A percentile compares a stretch with the other conserved stretches of the same genome.
These are phyloP conservation scores for Penicillium sp. DNA, from an alignment of 2,329 filamentous ascomycete species.

Conservation along the genomic window DNA sequence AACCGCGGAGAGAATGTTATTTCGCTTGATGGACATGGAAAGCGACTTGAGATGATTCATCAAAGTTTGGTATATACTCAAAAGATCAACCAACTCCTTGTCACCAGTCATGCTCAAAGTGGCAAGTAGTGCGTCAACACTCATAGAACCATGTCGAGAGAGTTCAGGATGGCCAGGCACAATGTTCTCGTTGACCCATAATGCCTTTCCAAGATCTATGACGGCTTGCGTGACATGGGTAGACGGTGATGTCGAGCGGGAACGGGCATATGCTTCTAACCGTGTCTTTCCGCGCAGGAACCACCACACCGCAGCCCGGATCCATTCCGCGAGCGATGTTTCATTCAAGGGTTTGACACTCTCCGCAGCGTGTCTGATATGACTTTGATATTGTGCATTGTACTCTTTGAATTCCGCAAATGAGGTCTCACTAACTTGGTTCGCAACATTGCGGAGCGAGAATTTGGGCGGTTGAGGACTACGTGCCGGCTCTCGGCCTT, in stretches of 20 bases:
- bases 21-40: slow-evolving; percentile 78
- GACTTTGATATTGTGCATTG: slow-evolving; percentile 69
- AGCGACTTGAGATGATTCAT: slow-evolving; percentile 69
- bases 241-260: slow-evolving; percentile 47
- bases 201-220: slow-evolving; percentile 78
- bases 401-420: slow-evolving; percentile 68
- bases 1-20: slow-evolving; percentile 68
- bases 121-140: slow-evolving; percentile 42
- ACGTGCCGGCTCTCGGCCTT: slow-evolving; percentile 17
- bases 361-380: slow-evolving; percentile 78
- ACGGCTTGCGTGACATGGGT: slow-evolving; percentile 69
- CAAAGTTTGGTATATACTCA: slow-evolving; percentile 56
- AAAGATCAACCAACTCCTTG: slow-evolving; percentile 45
- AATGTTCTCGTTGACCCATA: slow-evolving; percentile 66
- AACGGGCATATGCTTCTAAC: slow-evolving; percentile 70
- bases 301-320: slow-evolving; percentile 81
- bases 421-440: slow-evolving; percentile 61
- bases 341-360: slow-evolving; percentile 64
- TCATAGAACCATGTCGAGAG: slow-evolving; percentile 39
- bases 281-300: slow-evolving; percentile 77
- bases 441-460: slow-evolving; percentile 39
- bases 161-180: slow-evolving; percentile 43
- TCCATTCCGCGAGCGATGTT: slow-evolving; percentile 65
- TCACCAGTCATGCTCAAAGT: slow-evolving; percentile 48
- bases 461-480: slow-evolving; percentile 32